A percentile compares a stretch with the other conserved stretches of the same genome.
phyloP scores from a whole-genome alignment of 331 rosid genomes.

The Rosa hybrid region DNA sequence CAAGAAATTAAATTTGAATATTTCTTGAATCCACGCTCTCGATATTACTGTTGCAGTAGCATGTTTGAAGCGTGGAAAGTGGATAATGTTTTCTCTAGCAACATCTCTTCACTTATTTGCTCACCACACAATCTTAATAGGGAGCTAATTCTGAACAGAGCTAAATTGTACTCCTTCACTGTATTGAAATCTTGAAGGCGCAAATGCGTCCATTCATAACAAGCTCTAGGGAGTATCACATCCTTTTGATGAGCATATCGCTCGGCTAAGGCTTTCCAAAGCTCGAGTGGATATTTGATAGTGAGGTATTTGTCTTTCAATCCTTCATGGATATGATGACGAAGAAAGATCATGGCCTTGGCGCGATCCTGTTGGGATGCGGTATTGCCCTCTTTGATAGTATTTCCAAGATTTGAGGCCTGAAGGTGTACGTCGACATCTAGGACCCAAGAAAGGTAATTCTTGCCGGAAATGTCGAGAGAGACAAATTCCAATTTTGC shows the following conservation, averaged over 20 bases:
- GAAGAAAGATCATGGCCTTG: not conserved
- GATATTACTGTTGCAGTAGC: too few relatives aligned
- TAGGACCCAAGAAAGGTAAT: not conserved
- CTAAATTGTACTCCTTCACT: not conserved
- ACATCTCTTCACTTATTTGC: not conserved
- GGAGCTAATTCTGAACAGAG: not conserved
- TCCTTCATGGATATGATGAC: not conserved
- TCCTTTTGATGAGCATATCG: not conserved
- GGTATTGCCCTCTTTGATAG: not conserved
- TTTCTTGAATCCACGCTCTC: not conserved
- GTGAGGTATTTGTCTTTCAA: slow-evolving; percentile 3
- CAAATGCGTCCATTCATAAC: not conserved
- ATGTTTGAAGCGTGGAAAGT: too few relatives aligned
- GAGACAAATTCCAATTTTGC: not conserved
- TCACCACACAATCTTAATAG: not conserved
- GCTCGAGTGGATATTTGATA: not conserved
- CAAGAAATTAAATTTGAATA: not conserved
- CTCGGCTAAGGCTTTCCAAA: not conserved
- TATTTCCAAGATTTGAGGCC: not conserved
- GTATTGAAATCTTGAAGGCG: not conserved
- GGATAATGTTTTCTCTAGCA: not conserved
- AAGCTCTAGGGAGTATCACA: not conserved
- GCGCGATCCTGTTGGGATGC: too few relatives aligned
- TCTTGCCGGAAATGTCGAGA: not conserved
- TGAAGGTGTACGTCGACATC: not conserved